Conservation (phyloP, 768 basidiomycete species). For the Russula brevipes region DNA sequence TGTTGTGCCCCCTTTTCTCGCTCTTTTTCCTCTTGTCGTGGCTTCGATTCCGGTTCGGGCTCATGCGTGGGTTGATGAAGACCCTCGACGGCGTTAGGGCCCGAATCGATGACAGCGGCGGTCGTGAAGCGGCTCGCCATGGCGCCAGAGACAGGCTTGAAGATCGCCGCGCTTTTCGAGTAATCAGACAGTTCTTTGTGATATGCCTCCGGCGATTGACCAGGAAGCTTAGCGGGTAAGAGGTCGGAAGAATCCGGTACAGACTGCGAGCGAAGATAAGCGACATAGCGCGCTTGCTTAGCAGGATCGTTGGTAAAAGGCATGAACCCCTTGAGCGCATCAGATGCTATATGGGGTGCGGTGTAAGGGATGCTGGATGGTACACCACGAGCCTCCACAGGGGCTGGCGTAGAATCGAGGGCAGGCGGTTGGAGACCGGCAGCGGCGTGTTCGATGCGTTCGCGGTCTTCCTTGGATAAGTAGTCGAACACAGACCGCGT, state of each 20-base stretch:
- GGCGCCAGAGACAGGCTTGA: slow-evolving; percentile 86
- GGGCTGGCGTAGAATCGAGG: slow-evolving; percentile 30
- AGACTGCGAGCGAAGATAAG: slow-evolving; percentile 75
- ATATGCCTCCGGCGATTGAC: slow-evolving; percentile 62
- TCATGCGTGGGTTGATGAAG: slow-evolving; percentile 43
- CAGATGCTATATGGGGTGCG: slow-evolving; percentile 75
- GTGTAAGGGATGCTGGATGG: slow-evolving; percentile 39
- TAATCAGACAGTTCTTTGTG: slow-evolving; percentile 83
- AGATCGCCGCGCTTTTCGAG: slow-evolving; percentile 79
- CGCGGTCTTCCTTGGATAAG: slow-evolving; percentile 86
- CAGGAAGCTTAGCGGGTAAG: slow-evolving; percentile 49
- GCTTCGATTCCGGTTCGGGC: slow-evolving; percentile 32
- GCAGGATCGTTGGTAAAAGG: slow-evolving; percentile 72
- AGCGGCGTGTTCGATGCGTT: slow-evolving; percentile 66
- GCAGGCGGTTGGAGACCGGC: slow-evolving; percentile 28
- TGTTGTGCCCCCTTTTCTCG: slow-evolving; percentile 41
- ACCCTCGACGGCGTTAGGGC: slow-evolving; percentile 59
- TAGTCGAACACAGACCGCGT: slow-evolving; percentile 90
- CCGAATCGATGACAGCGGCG: slow-evolving; percentile 64
- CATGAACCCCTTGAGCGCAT: slow-evolving; percentile 84
- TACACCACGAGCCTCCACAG: slow-evolving; percentile 28
- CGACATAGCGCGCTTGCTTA: slow-evolving; percentile 81
- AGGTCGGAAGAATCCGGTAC: slow-evolving; percentile 38
- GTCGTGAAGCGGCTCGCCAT: slow-evolving; percentile 95
- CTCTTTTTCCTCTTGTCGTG: slow-evolving; percentile 35